Base-by-base conservation (phyloP, 164 flowering plant species). In the Annona cherimola region DNA sequence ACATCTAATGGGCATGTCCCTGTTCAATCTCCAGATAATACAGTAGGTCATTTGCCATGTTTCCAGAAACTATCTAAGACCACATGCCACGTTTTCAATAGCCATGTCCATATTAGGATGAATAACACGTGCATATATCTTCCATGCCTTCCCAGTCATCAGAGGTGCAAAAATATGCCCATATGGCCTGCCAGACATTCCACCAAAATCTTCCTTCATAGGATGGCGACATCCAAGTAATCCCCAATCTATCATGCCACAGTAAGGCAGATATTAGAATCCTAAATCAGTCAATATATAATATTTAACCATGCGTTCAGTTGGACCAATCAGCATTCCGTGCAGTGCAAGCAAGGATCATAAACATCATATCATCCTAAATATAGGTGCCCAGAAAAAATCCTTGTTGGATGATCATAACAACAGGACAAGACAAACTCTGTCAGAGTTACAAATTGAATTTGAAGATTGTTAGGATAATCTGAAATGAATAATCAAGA, bases 181-280 rank as follows among this genome's bases (percentile, higher is more conserved):
- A 50, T 12, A 50, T 16, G 14, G 57, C 57, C 14, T 50, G 9
- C 14, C 14, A 50, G 57, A 16, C 57, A 50, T 9, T 50, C 14
- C 9, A 12, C 57, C 18, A 12, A 9, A 11, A 11, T 50, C 57
- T 50, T 12, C 12, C 67, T 77, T 82, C 86, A 90, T 44, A 86
- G 46, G 62, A 93, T 93, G 0, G 97, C 94, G 69, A 95, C 99
- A 63, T 93, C 98, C 90, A 95, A 83, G 88, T 95, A 95, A 80
- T 95, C 99, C 71, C 98, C 99, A 66, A 89, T 95, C 99, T 68
- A 50, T 3, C 55, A 42, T 67, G 44, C 26, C 26, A 1, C 1
- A n/a, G 74, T 4, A 14, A 60, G 8, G 44, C 50, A 41, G 4
- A 1, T 8, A 68, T 42, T 62, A 6, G 42, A 40, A 16, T 46